phyloP scores from a whole-genome alignment of 805 yeast genomes.

The Cyberlindnera sargentensis region DNA sequence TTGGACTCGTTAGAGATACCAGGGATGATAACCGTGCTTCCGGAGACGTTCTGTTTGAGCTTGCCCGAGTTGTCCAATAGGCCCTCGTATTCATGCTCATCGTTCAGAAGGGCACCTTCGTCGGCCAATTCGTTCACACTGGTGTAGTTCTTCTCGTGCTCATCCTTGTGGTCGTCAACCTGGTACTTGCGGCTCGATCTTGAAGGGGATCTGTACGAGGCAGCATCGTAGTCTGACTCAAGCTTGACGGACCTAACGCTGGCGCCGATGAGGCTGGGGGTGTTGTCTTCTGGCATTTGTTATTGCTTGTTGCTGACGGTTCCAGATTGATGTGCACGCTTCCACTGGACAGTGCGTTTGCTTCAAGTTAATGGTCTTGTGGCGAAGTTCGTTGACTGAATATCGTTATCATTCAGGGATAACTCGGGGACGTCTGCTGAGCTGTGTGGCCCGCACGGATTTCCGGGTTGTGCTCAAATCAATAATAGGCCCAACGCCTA shows the following conservation, averaged over 20 bases:
- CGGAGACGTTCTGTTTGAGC: slow-evolving; percentile 28
- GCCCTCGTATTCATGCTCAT: slow-evolving; percentile 47
- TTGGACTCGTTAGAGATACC: slow-evolving; percentile 8
- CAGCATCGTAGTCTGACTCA: slow-evolving; percentile 8
- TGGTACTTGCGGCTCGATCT: slow-evolving; percentile 4
- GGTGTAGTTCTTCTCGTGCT: slow-evolving; percentile 15
- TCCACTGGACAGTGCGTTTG: neutral
- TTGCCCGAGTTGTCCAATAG: slow-evolving; percentile 49
- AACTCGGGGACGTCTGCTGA: too few species aligned
- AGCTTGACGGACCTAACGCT: slow-evolving; percentile 18
- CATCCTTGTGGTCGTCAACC: slow-evolving; percentile 2
- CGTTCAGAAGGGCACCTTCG: slow-evolving; percentile 48
- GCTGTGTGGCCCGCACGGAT: too few species aligned
- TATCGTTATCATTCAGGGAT: too few species aligned
- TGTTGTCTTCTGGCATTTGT: slow-evolving; percentile 8
- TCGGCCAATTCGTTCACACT: slow-evolving; percentile 29
- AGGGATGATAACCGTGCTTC: slow-evolving; percentile 10
- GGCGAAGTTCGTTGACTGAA: too few species aligned
- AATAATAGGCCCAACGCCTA: too few species aligned
- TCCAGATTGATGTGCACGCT: neutral
- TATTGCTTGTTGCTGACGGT: neutral
- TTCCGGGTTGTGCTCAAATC: too few species aligned
- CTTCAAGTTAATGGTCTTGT: neutral
- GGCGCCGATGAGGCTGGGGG: slow-evolving; percentile 21
- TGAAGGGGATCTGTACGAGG: slow-evolving; percentile 13